These are phyloP conservation scores for Fragilaria crotonensis DNA, from an alignment of 108 stramenopile species.

Conservation along the genomic window DNA sequence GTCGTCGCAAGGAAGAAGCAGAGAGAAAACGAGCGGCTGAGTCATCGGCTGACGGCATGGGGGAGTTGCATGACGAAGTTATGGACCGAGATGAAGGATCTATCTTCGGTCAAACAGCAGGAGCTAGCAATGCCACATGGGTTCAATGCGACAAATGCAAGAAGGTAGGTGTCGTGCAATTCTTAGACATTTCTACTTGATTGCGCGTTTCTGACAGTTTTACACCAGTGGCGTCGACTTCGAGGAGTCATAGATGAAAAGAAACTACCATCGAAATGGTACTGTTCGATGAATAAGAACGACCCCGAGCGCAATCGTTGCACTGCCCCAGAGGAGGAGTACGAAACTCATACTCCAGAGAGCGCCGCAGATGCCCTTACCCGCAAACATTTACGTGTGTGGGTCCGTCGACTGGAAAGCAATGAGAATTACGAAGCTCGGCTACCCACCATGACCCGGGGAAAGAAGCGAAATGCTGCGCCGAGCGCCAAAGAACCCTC, in stretches of 20 bases:
- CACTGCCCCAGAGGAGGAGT: conserved; percentile 81
- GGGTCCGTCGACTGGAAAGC: conserved; percentile 76
- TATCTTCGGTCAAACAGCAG: conserved; percentile 81
- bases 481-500: conserved; percentile 68
- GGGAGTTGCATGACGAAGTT: conserved; percentile 16
- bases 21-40: background rate
- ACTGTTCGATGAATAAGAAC: conserved; percentile 84
- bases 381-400: conserved; percentile 75
- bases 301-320: conserved; percentile 81
- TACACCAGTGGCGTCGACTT: conserved; percentile 71
- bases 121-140: conserved; percentile 77
- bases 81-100: conserved; percentile 61
- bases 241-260: conserved; percentile 82
- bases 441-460: conserved; percentile 34
- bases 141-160: conserved; percentile 88
- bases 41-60: conserved; percentile 6
- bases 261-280: conserved; percentile 83
- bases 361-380: conserved; percentile 75
- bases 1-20: background rate
- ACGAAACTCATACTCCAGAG: conserved; percentile 73
- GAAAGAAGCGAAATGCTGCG: conserved; percentile 45
- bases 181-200: background rate
- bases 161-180: conserved; percentile 67
- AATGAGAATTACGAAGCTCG: conserved; percentile 77
- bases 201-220: background rate